Conservation (phyloP, 352 stramenopile species). For the Pythium coloratum region DNA sequence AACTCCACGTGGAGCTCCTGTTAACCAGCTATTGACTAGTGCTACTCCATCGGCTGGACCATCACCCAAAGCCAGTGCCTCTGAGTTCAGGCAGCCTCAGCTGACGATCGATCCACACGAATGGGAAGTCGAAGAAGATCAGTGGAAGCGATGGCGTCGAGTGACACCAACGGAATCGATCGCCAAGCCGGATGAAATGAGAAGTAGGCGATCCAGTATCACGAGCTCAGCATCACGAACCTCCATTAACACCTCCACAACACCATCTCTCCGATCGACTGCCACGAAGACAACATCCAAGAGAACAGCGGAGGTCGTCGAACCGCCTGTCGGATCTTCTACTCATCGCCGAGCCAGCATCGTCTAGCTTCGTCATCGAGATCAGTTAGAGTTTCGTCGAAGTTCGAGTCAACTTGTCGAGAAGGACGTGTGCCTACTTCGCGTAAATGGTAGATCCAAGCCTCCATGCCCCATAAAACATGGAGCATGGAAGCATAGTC, state of each 20-base stretch:
- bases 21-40: not conserved
- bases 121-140: slow-evolving; percentile 12
- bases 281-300: not conserved
- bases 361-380: not conserved
- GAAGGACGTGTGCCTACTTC: too few species aligned
- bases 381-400: not conserved
- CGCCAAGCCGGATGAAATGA: not conserved
- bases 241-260: not conserved
- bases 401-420: too few species aligned
- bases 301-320: not conserved
- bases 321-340: not conserved
- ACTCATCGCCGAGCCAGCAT: not conserved
- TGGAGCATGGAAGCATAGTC: too few species aligned
- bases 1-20: not conserved
- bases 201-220: not conserved
- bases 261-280: not conserved
- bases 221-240: not conserved
- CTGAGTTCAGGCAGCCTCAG: not conserved
- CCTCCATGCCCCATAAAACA: too few species aligned
- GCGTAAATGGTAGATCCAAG: too few species aligned
- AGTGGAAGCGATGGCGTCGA: slow-evolving; percentile 40
- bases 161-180: slow-evolving; percentile 12
- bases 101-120: not conserved
- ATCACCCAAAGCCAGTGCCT: not conserved
- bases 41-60: not conserved